A percentile compares a stretch with the other conserved stretches of the same genome.
These are phyloP conservation scores for Vaccinium corymbosum DNA, from an alignment of 148 eudicot genomes.

Conservation along the genomic window DNA sequence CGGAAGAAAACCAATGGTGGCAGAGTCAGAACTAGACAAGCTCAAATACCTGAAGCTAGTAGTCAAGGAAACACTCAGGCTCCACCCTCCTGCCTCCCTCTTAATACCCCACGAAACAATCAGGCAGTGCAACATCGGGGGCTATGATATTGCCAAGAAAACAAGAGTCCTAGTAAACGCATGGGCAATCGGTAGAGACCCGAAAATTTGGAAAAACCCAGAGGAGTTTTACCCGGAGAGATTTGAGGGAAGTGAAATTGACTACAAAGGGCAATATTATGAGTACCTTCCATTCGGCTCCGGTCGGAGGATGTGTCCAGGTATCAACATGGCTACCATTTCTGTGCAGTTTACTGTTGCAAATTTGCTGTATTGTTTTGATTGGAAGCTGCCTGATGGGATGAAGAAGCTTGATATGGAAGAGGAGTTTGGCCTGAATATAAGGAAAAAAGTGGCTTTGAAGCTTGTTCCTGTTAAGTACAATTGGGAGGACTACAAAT, in stretches of 20 bases:
- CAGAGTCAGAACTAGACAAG: background rate
- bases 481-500: constrained; percentile 4
- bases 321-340: background rate
- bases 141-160: background rate
- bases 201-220: constrained; percentile 2
- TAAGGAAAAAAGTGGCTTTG: constrained; percentile 6
- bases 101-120: constrained; percentile 8
- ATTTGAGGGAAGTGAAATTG: background rate
- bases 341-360: background rate
- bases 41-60: constrained; percentile 8
- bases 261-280: constrained; percentile 3
- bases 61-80: constrained; percentile 15
- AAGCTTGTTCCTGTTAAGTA: constrained; percentile 9
- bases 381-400: constrained; percentile 12
- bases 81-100: constrained; percentile 12
- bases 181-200: constrained; percentile 14
- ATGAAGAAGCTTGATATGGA: constrained; percentile 5
- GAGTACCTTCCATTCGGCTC: constrained; percentile 9
- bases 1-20: background rate
- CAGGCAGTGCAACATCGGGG: background rate
- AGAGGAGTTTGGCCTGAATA: background rate
- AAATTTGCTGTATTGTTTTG: constrained; percentile 1
- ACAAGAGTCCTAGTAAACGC: constrained; percentile 4
- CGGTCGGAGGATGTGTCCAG: constrained; percentile 6
- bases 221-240: constrained; percentile 12